phyloP scores from a whole-genome alignment of 352 stramenopile species.

The Albugo laibachii region DNA sequence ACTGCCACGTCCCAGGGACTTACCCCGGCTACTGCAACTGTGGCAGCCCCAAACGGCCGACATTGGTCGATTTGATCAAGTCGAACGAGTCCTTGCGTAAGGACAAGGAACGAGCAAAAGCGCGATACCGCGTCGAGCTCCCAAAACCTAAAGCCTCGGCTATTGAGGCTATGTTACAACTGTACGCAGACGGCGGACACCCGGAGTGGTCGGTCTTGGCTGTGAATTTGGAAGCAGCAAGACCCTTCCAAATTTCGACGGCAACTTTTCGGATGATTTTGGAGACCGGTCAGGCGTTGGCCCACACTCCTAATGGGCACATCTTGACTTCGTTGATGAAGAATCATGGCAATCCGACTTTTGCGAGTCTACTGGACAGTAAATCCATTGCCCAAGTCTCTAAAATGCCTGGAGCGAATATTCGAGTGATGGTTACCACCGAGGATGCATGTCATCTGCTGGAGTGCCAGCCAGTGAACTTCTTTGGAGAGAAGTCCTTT shows the following conservation, averaged over 20 bases:
- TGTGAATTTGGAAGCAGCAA: not conserved
- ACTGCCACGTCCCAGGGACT: no score
- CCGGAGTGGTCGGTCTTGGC: not conserved
- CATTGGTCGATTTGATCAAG: no score
- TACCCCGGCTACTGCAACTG: no score
- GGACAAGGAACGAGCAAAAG: no score
- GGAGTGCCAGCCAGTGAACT: slow-evolving; percentile 1
- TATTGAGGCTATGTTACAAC: slow-evolving; percentile 4
- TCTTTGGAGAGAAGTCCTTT: not conserved
- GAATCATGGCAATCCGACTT: not conserved
- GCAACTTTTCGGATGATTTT: slow-evolving; percentile 1
- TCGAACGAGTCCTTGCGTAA: no score
- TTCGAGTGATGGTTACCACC: slow-evolving; percentile 2
- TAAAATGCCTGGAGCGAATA: slow-evolving; percentile 1
- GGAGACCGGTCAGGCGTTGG: not conserved
- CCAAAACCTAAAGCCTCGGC: slow-evolving; percentile 3
- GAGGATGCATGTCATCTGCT: slow-evolving; percentile 1
- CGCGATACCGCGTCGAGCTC: not conserved
- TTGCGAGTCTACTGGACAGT: not conserved
- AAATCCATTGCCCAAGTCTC: slow-evolving; percentile 1
- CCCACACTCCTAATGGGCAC: not conserved
- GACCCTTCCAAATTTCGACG: not conserved
- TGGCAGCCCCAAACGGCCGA: no score
- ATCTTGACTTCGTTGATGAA: slow-evolving; percentile 2
- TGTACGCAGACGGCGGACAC: slow-evolving; percentile 1